These are phyloP conservation scores for Suhomyces chickasaworum DNA, from an alignment of 1,139 yeast species.

Conservation along the genomic window DNA sequence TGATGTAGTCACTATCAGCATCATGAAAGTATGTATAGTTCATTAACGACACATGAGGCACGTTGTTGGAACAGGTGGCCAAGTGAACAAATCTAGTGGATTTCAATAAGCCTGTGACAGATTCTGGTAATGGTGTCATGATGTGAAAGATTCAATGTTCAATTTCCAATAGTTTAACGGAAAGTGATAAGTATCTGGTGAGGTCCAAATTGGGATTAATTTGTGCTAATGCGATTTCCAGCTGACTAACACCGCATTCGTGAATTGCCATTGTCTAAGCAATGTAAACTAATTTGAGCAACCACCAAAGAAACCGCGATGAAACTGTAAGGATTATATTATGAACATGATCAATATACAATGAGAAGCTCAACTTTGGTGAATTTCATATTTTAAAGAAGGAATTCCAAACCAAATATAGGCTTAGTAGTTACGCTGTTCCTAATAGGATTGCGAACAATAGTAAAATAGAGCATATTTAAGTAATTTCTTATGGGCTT, in stretches of 20 bases:
- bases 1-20: conserved; percentile 49
- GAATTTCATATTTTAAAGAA: too few species aligned
- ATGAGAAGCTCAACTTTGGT: too few species aligned
- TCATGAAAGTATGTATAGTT: conserved; percentile 67
- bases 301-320: not conserved
- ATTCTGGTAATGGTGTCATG: conserved; percentile 46
- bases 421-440: too few species aligned
- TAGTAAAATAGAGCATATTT: too few species aligned
- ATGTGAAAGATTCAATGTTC: not conserved
- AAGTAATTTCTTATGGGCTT: too few species aligned
- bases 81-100: conserved; percentile 73
- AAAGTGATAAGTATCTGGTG: not conserved
- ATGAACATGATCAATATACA: too few species aligned
- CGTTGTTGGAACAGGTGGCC: conserved; percentile 68
- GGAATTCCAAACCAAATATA: too few species aligned
- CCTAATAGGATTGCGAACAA: too few species aligned
- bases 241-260: not conserved
- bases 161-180: too few species aligned
- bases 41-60: conserved; percentile 88
- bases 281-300: not conserved
- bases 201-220: not conserved
- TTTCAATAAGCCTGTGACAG: conserved; percentile 55
- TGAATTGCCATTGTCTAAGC: not conserved
- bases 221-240: not conserved
- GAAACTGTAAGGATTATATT: too few species aligned